These are phyloP conservation scores for Ophiognomonia clavigignenti-juglandacearum DNA, from an alignment of 2,329 filamentous ascomycete species.

Conservation along the genomic window DNA sequence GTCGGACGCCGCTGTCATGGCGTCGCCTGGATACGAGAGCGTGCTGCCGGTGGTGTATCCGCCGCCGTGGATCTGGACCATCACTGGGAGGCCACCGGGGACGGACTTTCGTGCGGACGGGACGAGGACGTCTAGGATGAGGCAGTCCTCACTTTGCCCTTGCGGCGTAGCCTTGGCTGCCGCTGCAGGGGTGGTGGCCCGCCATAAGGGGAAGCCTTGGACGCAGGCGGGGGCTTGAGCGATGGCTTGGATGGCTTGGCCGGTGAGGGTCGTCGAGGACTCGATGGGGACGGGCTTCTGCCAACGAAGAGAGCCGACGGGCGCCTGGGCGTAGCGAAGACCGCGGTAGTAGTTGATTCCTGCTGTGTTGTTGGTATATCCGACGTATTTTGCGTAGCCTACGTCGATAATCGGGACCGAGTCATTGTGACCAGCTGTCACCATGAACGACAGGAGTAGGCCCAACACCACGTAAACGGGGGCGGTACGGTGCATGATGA, in stretches of 20 bases:
- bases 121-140: constrained; percentile 29
- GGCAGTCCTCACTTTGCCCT: constrained; percentile 26
- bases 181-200: neutral
- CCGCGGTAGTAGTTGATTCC: constrained; percentile 9
- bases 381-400: constrained; percentile 6
- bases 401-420: constrained; percentile 3
- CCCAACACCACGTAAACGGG: too few species aligned
- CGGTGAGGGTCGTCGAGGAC: constrained; percentile 1
- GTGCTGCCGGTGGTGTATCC: constrained; percentile 10
- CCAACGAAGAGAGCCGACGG: neutral
- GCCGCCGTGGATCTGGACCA: constrained; percentile 17
- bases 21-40: constrained; percentile 4
- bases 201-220: neutral
- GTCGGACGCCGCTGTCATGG: constrained; percentile 2
- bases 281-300: constrained; percentile 6
- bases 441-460: too few species aligned
- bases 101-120: constrained; percentile 19
- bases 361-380: constrained; percentile 4
- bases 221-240: neutral
- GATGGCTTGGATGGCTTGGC: constrained; percentile 7
- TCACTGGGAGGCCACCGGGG: constrained; percentile 10
- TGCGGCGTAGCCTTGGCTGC: neutral
- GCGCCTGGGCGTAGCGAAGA: neutral
- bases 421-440: too few species aligned
- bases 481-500: too few species aligned